A percentile compares a stretch with the other conserved stretches of the same genome.
These are phyloP conservation scores for Nicotiana sylvestris DNA, from an alignment of 257 asterid genomes.

Conservation along the genomic window DNA sequence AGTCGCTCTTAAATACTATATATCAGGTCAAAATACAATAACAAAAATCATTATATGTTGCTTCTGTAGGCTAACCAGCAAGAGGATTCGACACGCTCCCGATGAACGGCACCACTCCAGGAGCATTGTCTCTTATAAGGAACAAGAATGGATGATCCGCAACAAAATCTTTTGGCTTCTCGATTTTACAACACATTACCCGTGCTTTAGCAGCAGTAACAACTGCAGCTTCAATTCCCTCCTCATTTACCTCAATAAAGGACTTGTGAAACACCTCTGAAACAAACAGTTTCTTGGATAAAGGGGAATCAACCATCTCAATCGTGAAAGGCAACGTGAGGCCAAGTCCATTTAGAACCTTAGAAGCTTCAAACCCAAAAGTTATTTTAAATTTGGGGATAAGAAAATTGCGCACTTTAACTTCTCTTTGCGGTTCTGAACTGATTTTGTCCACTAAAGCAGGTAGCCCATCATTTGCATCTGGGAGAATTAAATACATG, in stretches of 20 bases:
- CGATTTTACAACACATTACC: too few relatives aligned
- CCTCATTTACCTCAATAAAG: conserved; percentile 34
- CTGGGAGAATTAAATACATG: conserved; percentile 32
- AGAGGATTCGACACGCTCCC: conserved; percentile 31
- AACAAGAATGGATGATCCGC: conserved; percentile 39
- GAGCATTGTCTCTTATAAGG: conserved; percentile 25
- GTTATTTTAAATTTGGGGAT: conserved; percentile 33
- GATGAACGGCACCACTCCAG: conserved; percentile 24
- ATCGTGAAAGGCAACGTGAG: conserved; percentile 22
- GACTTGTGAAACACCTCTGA: conserved; percentile 32
- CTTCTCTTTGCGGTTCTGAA: conserved; percentile 12
- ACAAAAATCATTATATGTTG: not conserved
- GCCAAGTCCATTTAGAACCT: conserved; percentile 21
- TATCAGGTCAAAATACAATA: not conserved
- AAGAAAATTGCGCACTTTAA: not conserved
- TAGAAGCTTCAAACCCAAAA: conserved; percentile 35
- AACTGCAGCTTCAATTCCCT: conserved; percentile 38
- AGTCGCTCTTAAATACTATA: not conserved
- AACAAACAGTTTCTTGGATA: conserved; percentile 10
- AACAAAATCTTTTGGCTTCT: conserved; percentile 17
- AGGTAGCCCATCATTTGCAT: conserved; percentile 11
- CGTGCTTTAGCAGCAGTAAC: conserved; percentile 13
- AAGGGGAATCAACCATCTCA: conserved; percentile 24
- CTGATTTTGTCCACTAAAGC: not conserved
- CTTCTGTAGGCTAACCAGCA: not conserved